phyloP scores from a whole-genome alignment of 176 grass and related monocot species.

The Eleusine indica region DNA sequence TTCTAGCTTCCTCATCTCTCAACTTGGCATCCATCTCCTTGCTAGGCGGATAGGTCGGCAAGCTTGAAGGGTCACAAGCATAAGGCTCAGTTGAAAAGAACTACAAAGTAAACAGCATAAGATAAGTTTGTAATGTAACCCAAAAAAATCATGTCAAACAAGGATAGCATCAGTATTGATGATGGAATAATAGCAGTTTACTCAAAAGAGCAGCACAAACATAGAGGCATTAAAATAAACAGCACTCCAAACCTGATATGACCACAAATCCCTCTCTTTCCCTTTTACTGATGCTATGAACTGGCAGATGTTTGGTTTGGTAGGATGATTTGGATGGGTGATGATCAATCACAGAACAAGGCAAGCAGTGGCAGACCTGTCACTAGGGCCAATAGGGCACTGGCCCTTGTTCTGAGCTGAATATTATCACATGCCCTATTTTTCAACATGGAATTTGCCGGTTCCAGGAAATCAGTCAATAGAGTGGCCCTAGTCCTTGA shows the following conservation, averaged over 20 bases:
- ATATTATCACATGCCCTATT: no score
- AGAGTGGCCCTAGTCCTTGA: no score
- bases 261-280: background rate
- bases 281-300: background rate
- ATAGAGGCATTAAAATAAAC: background rate
- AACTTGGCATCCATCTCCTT: slow-evolving; percentile 73
- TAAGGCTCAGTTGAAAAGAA: slow-evolving; percentile 60
- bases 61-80: slow-evolving; percentile 52
- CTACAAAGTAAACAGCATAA: slow-evolving; percentile 17
- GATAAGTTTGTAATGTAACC: background rate
- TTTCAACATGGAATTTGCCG: no score
- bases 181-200: background rate
- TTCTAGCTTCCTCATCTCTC: slow-evolving; percentile 61
- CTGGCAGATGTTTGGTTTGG: background rate
- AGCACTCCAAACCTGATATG: background rate
- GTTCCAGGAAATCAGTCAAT: no score
- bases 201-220: background rate
- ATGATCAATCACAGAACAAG: background rate
- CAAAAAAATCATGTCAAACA: background rate
- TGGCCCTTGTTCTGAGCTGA: no score
- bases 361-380: no score
- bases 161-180: background rate
- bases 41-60: slow-evolving; percentile 58
- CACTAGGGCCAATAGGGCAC: no score
- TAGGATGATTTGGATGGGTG: background rate